Percentiles rank a stretch among this genome's conserved stretches.
Evolutionary conservation across 495 filamentous ascomycete genomes (phyloP).

Genomic region (Hyaloscypha hepaticicola): DNA sequence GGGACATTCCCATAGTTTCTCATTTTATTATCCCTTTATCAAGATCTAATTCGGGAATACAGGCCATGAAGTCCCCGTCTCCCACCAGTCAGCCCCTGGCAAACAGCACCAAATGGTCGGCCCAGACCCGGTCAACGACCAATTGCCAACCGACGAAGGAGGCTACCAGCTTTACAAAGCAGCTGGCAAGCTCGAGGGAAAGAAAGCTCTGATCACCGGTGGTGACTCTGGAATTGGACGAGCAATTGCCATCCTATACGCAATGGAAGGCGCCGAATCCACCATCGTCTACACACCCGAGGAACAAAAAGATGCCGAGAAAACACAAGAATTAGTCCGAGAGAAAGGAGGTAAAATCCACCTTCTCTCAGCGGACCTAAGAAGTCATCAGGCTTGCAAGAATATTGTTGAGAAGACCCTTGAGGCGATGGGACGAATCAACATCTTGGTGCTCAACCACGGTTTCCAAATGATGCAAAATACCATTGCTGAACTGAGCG

Average conservation of each 20-base stretch:
- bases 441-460: slow-evolving; percentile 82
- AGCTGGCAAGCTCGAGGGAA: slow-evolving; percentile 72
- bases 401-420: slow-evolving; percentile 66
- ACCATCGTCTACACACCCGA: slow-evolving; percentile 74
- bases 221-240: slow-evolving; percentile 84
- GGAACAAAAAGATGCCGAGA: slow-evolving; percentile 74
- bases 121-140: slow-evolving; percentile 58
- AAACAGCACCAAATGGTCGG: slow-evolving; percentile 62
- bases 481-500: slow-evolving; percentile 70
- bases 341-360: slow-evolving; percentile 61
- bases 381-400: slow-evolving; percentile 62
- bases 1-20: background rate
- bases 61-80: slow-evolving; percentile 71
- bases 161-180: slow-evolving; percentile 75
- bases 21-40: background rate
- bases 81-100: slow-evolving; percentile 66
- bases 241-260: slow-evolving; percentile 73
- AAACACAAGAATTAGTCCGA: slow-evolving; percentile 66
- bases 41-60: background rate
- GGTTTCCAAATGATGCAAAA: slow-evolving; percentile 72
- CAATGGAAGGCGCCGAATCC: slow-evolving; percentile 78
- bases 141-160: slow-evolving; percentile 68
- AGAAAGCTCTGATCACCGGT: slow-evolving; percentile 78
- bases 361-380: slow-evolving; percentile 60
- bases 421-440: slow-evolving; percentile 62